Percentiles rank a stretch among this genome's conserved stretches.
Conservation (phyloP, 768 basidiomycete species). For the Pisolithus tinctorius region DNA sequence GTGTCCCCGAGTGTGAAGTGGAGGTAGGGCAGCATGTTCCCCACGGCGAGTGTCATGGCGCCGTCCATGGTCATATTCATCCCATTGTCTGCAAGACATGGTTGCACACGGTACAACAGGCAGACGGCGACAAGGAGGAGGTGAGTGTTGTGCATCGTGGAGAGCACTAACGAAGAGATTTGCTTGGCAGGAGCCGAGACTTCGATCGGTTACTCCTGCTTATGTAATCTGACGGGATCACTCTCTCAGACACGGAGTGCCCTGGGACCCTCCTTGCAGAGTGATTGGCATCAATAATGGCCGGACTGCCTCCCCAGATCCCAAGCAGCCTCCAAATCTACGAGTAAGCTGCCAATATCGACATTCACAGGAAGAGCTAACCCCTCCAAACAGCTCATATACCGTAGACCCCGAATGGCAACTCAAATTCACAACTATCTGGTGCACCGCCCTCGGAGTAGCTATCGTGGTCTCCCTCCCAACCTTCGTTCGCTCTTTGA, state of each 20-base stretch:
- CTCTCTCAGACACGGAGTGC: too few species aligned
- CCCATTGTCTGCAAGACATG: conserved; percentile 35
- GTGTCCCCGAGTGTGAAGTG: conserved; percentile 62
- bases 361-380: background rate
- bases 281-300: too few species aligned
- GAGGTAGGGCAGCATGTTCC: conserved; percentile 51
- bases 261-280: too few species aligned
- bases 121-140: background rate
- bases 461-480: conserved; percentile 47
- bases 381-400: conserved; percentile 51
- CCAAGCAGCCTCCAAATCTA: conserved; percentile 57
- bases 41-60: conserved; percentile 39
- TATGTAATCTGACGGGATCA: too few species aligned
- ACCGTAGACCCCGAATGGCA: conserved; percentile 75
- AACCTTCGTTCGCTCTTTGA: conserved; percentile 30
- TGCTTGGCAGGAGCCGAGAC: too few species aligned
- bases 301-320: conserved; percentile 34
- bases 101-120: background rate
- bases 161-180: too few species aligned
- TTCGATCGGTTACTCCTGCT: too few species aligned
- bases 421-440: conserved; percentile 62
- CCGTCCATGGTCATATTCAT: conserved; percentile 56
- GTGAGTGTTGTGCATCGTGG: too few species aligned
- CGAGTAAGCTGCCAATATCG: conserved; percentile 40
- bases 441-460: conserved; percentile 51